Percentiles rank a stretch among this genome's conserved stretches.
phyloP scores from a whole-genome alignment of 805 yeast species.

The Metschnikowia borealis region DNA sequence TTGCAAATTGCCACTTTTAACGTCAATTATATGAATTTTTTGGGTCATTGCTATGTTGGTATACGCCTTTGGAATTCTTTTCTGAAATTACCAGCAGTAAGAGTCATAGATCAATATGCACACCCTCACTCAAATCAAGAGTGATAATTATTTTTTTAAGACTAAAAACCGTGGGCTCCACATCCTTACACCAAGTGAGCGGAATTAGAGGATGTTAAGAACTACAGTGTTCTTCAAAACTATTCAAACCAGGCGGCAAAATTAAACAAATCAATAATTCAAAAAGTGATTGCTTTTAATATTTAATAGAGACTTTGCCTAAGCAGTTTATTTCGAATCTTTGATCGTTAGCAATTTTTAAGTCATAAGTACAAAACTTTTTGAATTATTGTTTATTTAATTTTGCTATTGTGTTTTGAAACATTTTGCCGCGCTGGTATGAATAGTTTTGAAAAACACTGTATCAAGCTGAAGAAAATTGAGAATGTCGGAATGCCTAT shows the following conservation, averaged over 20 bases:
- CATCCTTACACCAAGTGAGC: background rate
- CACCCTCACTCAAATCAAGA: background rate
- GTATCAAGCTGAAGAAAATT: background rate
- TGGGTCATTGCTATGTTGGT: slow-evolving; percentile 14
- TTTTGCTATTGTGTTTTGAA: too few species aligned
- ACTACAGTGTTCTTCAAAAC: too few species aligned
- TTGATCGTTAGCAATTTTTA: too few species aligned
- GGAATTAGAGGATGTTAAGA: background rate
- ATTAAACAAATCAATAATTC: too few species aligned
- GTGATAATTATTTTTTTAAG: background rate
- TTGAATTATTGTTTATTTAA: too few species aligned
- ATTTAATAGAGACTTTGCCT: too few species aligned
- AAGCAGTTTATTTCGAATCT: too few species aligned
- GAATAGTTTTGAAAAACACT: too few species aligned
- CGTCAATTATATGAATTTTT: slow-evolving; percentile 74
- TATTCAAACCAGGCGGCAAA: too few species aligned
- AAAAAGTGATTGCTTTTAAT: too few species aligned
- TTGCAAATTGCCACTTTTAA: slow-evolving; percentile 89
- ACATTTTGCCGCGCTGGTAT: too few species aligned
- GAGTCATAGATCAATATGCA: slow-evolving; percentile 2
- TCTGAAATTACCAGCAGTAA: background rate
- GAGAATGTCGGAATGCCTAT: background rate
- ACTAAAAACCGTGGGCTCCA: background rate
- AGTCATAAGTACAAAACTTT: too few species aligned
- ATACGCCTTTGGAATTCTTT: background rate